Percentiles rank a stretch among this genome's conserved stretches.
phyloP scores from a whole-genome alignment of 2,329 filamentous ascomycete species.

The Thielaviopsis euricoi region DNA sequence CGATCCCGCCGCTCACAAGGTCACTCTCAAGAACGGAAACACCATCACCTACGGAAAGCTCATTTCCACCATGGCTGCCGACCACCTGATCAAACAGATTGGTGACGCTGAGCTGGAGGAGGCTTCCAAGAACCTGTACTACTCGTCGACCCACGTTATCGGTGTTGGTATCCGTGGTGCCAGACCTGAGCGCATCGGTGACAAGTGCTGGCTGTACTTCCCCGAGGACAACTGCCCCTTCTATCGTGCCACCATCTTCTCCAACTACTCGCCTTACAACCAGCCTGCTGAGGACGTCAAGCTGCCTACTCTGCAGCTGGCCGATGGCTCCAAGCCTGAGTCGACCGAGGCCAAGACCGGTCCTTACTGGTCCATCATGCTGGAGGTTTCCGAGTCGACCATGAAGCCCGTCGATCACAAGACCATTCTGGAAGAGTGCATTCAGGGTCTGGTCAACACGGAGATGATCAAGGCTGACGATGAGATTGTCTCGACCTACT shows the following conservation, averaged over 20 bases:
- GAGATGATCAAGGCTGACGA: conserved; percentile 84
- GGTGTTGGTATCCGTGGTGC: conserved; percentile 85
- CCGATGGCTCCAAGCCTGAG: conserved; percentile 65
- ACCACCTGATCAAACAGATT: conserved; percentile 74
- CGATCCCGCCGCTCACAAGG: conserved; percentile 69
- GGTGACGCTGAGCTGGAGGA: conserved; percentile 58
- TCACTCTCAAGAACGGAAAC: conserved; percentile 68
- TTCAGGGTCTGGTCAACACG: conserved; percentile 94
- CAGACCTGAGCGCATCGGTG: conserved; percentile 87
- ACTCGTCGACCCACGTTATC: conserved; percentile 93
- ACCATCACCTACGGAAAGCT: conserved; percentile 85
- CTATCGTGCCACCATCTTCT: conserved; percentile 99
- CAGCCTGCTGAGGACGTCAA: conserved; percentile 71
- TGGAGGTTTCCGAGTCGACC: conserved; percentile 89
- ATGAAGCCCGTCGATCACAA: conserved; percentile 86
- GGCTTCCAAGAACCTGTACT: conserved; percentile 75
- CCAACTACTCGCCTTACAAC: conserved; percentile 99
- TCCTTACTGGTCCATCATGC: conserved; percentile 99
- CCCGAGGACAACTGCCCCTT: conserved; percentile 97
- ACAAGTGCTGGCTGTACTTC: conserved; percentile 99
- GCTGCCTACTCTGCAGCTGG: conserved; percentile 72
- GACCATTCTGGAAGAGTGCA: conserved; percentile 76
- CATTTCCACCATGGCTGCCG: conserved; percentile 90
- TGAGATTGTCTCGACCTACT: conserved; percentile 95
- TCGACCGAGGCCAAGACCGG: conserved; percentile 63